Base-by-base conservation (phyloP, 345 rosid species). In the Brassica cretica region DNA sequence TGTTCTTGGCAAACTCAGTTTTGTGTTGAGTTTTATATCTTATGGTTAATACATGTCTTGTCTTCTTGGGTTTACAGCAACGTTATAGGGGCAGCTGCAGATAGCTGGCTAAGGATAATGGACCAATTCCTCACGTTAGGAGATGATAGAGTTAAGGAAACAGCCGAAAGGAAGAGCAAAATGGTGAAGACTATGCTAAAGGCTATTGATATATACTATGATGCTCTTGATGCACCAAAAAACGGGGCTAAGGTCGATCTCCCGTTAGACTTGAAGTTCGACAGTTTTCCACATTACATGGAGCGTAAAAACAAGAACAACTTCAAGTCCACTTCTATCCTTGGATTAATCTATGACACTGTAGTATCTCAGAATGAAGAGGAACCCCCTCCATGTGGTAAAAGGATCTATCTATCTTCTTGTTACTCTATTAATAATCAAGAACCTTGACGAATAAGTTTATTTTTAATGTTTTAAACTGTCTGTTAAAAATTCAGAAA, bases 181-280 rank as follows among this genome's bases (percentile, higher is more conserved):
- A 72, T 94, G 61, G 10, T 7, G 1, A 69, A 18, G 44, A 70
- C 90, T 64, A 79, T 88, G 61, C 12, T 7, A 1, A 69, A 18
- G 44, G 72, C 90, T 64, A 79, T 88, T 30, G 85, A 92, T 75
- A 64, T 86, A 63, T 92, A 89, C 69, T 94, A 90, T 72, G 92
- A 90, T 75, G 93, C 98, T 66, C 69, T 94, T 8, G 97, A 92
- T 86, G 96, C 97, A 63, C 89, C 91, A 0, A 93, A 93, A 56
- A 85, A 79, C 11, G 66, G 86, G 7, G 90, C 88, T 39, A 82
- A 82, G 87, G 75, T 90, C 55, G 68, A 81, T 75, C 70, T 90
- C 66, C 96, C 94, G 0, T 2, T 35, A 4, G 71, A 79, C 0
- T 39, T 93, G 82, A 87, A 60, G 76, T 85, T 87, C 0, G 80